Conservation (phyloP, 1,284 basidiomycete genomes). For the Pascua guehoae region DNA sequence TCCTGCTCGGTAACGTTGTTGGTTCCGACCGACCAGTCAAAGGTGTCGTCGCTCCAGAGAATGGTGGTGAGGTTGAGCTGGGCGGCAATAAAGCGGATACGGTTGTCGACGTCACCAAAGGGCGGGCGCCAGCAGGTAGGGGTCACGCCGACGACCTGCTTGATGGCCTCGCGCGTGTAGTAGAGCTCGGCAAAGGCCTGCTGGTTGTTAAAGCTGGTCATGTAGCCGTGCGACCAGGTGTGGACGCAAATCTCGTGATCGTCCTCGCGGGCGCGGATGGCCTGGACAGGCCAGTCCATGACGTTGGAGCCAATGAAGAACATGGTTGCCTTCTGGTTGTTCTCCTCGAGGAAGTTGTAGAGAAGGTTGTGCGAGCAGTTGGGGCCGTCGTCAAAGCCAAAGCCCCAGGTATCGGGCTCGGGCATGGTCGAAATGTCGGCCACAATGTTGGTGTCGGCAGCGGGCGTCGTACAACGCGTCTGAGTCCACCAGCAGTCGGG, state of each 20-base stretch:
- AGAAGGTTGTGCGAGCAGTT: slow-evolving; percentile 55
- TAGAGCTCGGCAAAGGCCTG: slow-evolving; percentile 57
- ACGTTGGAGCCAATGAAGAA: slow-evolving; percentile 55
- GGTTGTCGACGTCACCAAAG: slow-evolving; percentile 55
- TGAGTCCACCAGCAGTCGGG: slow-evolving; percentile 48
- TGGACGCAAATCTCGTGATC: slow-evolving; percentile 51
- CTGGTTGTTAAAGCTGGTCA: slow-evolving; percentile 54
- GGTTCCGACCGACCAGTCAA: slow-evolving; percentile 49
- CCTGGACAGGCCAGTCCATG: slow-evolving; percentile 56
- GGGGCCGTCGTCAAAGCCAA: slow-evolving; percentile 55
- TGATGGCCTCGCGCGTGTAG: slow-evolving; percentile 55
- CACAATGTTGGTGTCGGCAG: slow-evolving; percentile 27
- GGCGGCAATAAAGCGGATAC: slow-evolving; percentile 54
- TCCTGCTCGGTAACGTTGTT: slow-evolving; percentile 38
- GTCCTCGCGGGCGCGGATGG: slow-evolving; percentile 50
- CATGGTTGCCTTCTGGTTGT: slow-evolving; percentile 55
- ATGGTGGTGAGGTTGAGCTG: slow-evolving; percentile 53
- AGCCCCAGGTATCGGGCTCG: slow-evolving; percentile 55
- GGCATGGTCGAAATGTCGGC: slow-evolving; percentile 48
- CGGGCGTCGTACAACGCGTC: slow-evolving; percentile 43
- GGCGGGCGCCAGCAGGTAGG: slow-evolving; percentile 53
- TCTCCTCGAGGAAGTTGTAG: slow-evolving; percentile 52
- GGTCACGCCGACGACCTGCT: slow-evolving; percentile 53
- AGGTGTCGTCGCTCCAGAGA: slow-evolving; percentile 54
- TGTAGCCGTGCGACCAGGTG: slow-evolving; percentile 54